Conservation (phyloP, 2,329 filamentous ascomycete genomes). For the Trichophaea hybrida region DNA sequence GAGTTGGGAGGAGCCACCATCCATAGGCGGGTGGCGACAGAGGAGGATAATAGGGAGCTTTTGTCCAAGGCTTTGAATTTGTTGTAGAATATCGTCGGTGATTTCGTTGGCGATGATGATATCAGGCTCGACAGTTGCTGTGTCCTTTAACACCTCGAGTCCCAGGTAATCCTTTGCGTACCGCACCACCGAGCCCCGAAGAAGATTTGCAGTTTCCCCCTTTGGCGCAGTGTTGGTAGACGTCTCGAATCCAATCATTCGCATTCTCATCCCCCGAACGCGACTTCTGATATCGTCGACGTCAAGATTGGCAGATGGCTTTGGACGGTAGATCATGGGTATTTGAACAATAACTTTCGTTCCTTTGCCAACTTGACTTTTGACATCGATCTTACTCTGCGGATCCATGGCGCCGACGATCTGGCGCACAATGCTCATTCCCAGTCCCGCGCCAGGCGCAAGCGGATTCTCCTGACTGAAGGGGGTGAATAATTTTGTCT, state of each 20-base stretch:
- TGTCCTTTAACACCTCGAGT: slow-evolving; percentile 26
- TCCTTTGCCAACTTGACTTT: slow-evolving; percentile 40
- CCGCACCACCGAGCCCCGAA: slow-evolving; percentile 28
- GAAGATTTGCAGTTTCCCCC: slow-evolving; percentile 11
- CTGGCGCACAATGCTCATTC: slow-evolving; percentile 48
- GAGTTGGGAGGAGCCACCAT: neutral
- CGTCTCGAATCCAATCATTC: slow-evolving; percentile 14
- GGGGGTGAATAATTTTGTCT: slow-evolving; percentile 46
- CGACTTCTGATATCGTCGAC: slow-evolving; percentile 6
- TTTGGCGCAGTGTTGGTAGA: neutral
- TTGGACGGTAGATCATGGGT: slow-evolving; percentile 9
- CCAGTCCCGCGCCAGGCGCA: slow-evolving; percentile 47
- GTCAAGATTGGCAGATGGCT: neutral
- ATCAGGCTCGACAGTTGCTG: neutral
- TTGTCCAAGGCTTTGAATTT: neutral
- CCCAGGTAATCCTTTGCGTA: slow-evolving; percentile 31
- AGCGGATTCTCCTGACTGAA: slow-evolving; percentile 51
- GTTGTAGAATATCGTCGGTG: neutral
- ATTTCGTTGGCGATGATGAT: neutral
- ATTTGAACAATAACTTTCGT: slow-evolving; percentile 40
- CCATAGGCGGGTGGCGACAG: neutral
- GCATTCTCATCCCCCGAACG: slow-evolving; percentile 13
- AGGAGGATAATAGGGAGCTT: neutral
- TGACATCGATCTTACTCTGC: slow-evolving; percentile 42
- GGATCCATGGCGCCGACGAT: slow-evolving; percentile 44